Conservation (phyloP, 306 rosid genomes). For the Astragalus glycyphyllos region DNA sequence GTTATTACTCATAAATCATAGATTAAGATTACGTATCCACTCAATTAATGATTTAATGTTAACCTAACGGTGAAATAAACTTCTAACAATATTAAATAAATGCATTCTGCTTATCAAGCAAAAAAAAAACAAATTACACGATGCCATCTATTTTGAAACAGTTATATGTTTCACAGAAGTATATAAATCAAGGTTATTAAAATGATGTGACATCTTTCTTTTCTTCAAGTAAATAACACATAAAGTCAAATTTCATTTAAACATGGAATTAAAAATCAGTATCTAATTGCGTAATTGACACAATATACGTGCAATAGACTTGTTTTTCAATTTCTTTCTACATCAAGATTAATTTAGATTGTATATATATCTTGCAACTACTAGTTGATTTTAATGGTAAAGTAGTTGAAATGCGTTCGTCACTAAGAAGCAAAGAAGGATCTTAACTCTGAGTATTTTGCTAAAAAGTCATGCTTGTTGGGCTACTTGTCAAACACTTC, state of each 20-base stretch:
- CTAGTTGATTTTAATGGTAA: conserved; percentile 48
- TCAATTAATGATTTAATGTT: too few relatives aligned
- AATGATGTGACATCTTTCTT: neutral
- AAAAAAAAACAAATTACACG: too few relatives aligned
- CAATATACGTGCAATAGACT: conserved; percentile 10
- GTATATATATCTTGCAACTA: neutral
- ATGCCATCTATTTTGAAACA: too few relatives aligned
- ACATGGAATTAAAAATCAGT: neutral
- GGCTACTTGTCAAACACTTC: conserved; percentile 73
- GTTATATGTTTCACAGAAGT: too few relatives aligned
- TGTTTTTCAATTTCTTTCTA: conserved; percentile 37
- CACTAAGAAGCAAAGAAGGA: conserved; percentile 44
- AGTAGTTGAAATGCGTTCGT: conserved; percentile 60
- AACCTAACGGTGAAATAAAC: too few relatives aligned
- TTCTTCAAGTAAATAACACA: neutral
- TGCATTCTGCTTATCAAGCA: too few relatives aligned
- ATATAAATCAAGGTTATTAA: conserved; percentile 1
- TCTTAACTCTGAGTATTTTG: conserved; percentile 47
- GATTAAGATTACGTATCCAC: too few relatives aligned
- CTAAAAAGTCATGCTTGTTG: conserved; percentile 41
- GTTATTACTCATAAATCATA: too few relatives aligned
- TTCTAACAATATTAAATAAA: too few relatives aligned
- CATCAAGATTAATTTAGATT: conserved; percentile 6
- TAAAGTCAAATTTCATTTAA: neutral
- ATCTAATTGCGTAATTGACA: conserved; percentile 30